A percentile compares a stretch with the other conserved stretches of the same genome.
Evolutionary conservation across 768 basidiomycete species (phyloP).

Genomic region (Floccularia luteovirens): DNA sequence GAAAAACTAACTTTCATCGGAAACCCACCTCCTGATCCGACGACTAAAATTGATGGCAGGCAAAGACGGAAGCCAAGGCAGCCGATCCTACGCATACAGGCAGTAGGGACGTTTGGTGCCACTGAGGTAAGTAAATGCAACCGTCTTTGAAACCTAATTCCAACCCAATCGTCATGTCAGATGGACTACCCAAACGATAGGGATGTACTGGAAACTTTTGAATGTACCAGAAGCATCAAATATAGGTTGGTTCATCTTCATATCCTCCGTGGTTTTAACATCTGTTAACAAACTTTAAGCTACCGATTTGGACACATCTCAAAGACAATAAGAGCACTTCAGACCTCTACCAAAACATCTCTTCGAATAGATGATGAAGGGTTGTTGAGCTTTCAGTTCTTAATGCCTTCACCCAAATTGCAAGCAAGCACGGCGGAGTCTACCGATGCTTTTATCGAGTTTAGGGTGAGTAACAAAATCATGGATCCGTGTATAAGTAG

Average conservation of each 20-base stretch:
- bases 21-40: constrained; percentile 42
- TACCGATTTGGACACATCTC: constrained; percentile 80
- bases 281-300: constrained; percentile 27
- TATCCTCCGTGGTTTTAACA: not conserved
- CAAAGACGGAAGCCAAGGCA: constrained; percentile 26
- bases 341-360: constrained; percentile 82
- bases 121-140: constrained; percentile 52
- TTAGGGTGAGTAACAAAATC: constrained; percentile 51
- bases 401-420: constrained; percentile 59
- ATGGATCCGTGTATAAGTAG: not conserved
- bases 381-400: constrained; percentile 80
- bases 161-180: constrained; percentile 26
- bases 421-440: constrained; percentile 27
- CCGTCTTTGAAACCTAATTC: not conserved
- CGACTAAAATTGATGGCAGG: constrained; percentile 8
- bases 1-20: constrained; percentile 80
- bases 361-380: constrained; percentile 81
- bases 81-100: constrained; percentile 75
- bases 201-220: constrained; percentile 87
- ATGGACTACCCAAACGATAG: constrained; percentile 95
- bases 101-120: constrained; percentile 75
- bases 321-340: constrained; percentile 65
- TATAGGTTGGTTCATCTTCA: constrained; percentile 52
- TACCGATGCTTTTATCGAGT: constrained; percentile 74
- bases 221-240: constrained; percentile 58